Percentiles rank a stretch among this genome's conserved stretches.
Conservation (phyloP, 129 eudicot genomes). For the Oenanthe sinensis region DNA sequence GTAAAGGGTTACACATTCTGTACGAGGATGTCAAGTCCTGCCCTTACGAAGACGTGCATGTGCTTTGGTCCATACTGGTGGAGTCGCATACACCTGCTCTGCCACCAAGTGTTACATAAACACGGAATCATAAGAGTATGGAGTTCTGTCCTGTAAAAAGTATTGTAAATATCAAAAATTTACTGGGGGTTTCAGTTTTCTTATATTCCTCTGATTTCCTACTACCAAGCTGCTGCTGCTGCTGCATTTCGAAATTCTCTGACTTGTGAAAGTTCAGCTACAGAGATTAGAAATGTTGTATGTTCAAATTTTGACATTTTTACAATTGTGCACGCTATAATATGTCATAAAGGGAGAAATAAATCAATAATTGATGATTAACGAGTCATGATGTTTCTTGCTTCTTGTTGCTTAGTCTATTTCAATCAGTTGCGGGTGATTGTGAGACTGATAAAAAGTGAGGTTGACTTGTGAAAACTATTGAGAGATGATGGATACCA, state of each 20-base stretch:
- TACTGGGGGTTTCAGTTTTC: neutral
- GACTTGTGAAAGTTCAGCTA: slow-evolving; percentile 12
- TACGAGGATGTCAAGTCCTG: slow-evolving; percentile 95
- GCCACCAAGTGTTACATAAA: slow-evolving; percentile 26
- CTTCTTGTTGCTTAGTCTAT: slow-evolving; percentile 39
- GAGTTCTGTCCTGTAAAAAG: slow-evolving; percentile 29
- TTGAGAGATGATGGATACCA: slow-evolving; percentile 6
- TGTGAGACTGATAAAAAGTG: neutral
- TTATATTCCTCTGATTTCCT: neutral
- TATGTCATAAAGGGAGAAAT: neutral
- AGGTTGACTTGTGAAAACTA: slow-evolving; percentile 18
- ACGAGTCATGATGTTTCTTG: slow-evolving; percentile 3
- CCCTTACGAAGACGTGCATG: slow-evolving; percentile 90
- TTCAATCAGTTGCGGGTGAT: slow-evolving; percentile 27
- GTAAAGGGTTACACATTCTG: slow-evolving; percentile 80
- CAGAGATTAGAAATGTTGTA: neutral
- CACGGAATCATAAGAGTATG: slow-evolving; percentile 6
- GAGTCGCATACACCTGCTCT: slow-evolving; percentile 60
- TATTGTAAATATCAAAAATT: slow-evolving; percentile 10
- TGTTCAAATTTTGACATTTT: neutral
- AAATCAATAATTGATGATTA: neutral
- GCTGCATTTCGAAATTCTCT: neutral
- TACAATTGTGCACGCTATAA: neutral
- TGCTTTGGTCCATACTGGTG: slow-evolving; percentile 91
- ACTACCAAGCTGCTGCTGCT: slow-evolving; percentile 2